Conservation (phyloP, 441 rosid species). For the Daphne laureola region DNA sequence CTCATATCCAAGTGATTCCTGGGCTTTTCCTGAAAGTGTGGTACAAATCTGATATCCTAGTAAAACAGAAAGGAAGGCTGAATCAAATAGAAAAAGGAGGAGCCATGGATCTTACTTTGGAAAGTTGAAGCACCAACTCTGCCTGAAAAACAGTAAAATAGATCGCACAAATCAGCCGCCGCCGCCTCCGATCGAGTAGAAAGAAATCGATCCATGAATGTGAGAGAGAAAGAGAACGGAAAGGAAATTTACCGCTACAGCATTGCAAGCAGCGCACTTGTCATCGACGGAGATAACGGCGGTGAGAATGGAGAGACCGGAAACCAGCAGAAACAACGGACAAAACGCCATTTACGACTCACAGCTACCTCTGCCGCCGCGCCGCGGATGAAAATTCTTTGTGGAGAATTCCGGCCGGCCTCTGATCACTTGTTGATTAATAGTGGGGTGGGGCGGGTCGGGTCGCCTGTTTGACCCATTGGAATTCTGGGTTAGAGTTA, state of each 20-base stretch:
- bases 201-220: neutral
- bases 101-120: constrained; percentile 38
- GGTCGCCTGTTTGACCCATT: no score
- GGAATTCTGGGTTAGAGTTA: no score
- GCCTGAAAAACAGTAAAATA: constrained; percentile 32
- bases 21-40: constrained; percentile 58
- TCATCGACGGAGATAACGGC: constrained; percentile 44
- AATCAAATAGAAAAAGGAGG: neutral
- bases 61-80: constrained; percentile 2
- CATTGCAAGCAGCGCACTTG: constrained; percentile 80
- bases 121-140: constrained; percentile 69
- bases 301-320: constrained; percentile 22
- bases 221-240: neutral
- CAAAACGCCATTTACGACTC: neutral
- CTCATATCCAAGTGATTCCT: constrained; percentile 95
- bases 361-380: neutral
- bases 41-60: neutral
- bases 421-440: neutral
- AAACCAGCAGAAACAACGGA: constrained; percentile 19
- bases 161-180: neutral
- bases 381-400: no score
- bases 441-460: no score
- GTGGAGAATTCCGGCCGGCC: neutral
- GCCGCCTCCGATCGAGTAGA: neutral
- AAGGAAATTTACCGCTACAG: constrained; percentile 55